Conservation (phyloP, 345 rosid genomes). For the Eucalyptus dawsonii region DNA sequence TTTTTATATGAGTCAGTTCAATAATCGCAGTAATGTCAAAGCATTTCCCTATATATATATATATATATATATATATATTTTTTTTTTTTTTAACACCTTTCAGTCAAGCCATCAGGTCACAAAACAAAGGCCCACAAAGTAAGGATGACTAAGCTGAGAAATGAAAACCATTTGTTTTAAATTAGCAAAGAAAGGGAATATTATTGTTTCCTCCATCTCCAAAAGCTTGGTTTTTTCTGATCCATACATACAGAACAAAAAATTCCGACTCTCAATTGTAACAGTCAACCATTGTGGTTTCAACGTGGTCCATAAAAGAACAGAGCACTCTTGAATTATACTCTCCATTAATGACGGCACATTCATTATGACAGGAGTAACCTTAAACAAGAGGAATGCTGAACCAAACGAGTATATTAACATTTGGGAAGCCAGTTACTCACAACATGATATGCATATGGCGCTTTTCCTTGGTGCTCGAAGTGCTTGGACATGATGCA, state of each 20-base stretch:
- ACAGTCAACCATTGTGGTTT: neutral
- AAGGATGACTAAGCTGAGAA: neutral
- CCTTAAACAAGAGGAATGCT: neutral
- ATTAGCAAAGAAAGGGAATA: neutral
- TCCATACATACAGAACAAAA: neutral
- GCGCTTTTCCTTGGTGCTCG: slow-evolving; percentile 77
- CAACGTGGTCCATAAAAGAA: neutral
- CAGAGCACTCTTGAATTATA: neutral
- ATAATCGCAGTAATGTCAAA: neutral
- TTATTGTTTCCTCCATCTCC: neutral
- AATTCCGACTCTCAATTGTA: neutral
- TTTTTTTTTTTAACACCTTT: too few relatives aligned
- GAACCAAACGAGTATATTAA: neutral
- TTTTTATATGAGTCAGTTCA: neutral
- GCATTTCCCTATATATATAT: neutral
- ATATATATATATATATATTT: too few relatives aligned
- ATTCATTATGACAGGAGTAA: neutral
- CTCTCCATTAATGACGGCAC: accelerated
- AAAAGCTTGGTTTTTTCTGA: neutral
- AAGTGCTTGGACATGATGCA: slow-evolving; percentile 76
- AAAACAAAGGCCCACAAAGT: neutral
- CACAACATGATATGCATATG: slow-evolving; percentile 81
- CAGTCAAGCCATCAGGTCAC: neutral
- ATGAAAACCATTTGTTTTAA: neutral
- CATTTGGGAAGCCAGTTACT: neutral